phyloP scores from a whole-genome alignment of 2,329 filamentous ascomycete species.

The Chalaropsis ovoidea region DNA sequence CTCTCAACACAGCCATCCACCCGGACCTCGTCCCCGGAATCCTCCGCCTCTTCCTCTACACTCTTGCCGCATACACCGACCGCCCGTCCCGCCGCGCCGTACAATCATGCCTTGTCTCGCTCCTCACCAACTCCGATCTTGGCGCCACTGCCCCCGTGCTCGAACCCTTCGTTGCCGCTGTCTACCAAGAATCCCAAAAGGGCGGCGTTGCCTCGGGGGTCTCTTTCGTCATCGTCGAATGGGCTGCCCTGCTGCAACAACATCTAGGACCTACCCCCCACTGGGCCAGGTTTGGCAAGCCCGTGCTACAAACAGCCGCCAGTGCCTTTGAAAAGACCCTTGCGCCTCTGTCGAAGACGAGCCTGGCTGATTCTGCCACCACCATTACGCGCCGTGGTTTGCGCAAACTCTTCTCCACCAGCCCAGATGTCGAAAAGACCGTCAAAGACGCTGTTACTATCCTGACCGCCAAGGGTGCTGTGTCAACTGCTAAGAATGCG shows the following conservation, averaged over 20 bases:
- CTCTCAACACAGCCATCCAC: constrained; percentile 36
- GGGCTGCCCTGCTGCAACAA: constrained; percentile 72
- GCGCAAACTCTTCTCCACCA: constrained; percentile 57
- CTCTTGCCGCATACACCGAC: constrained; percentile 79
- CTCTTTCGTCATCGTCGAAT: constrained; percentile 83
- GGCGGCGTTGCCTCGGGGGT: constrained; percentile 64
- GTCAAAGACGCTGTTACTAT: constrained; percentile 53
- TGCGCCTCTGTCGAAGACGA: constrained; percentile 50
- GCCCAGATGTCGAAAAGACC: constrained; percentile 48
- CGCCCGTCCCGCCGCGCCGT: constrained; percentile 73
- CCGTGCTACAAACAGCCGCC: constrained; percentile 59
- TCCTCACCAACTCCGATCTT: constrained; percentile 46
- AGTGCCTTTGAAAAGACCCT: constrained; percentile 69
- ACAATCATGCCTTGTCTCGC: constrained; percentile 66
- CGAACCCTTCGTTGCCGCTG: constrained; percentile 52
- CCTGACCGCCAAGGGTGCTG: constrained; percentile 57
- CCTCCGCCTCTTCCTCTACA: constrained; percentile 69
- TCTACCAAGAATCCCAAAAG: constrained; percentile 67
- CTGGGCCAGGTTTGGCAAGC: constrained; percentile 55
- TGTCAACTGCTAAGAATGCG: constrained; percentile 59
- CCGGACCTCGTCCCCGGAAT: constrained; percentile 44
- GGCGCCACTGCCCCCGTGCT: constrained; percentile 45
- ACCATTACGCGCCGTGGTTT: constrained; percentile 70
- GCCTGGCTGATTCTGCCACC: constrained; percentile 62
- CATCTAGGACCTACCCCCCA: constrained; percentile 51